These are phyloP conservation scores for Nakaseomyces bracarensis DNA, from an alignment of 1,139 yeast genomes.

Conservation along the genomic window DNA sequence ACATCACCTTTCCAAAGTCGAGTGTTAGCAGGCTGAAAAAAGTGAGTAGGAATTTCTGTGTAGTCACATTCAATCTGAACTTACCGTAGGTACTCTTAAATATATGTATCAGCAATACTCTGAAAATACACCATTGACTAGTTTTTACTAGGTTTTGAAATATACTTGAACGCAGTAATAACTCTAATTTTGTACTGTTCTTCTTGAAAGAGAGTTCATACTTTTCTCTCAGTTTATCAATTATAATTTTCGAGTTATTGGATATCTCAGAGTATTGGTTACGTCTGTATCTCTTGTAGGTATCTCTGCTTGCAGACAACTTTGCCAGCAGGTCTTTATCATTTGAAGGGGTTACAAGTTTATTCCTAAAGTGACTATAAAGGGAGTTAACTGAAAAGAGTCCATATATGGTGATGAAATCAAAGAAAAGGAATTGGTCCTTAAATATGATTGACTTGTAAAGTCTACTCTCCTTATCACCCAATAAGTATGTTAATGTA, in stretches of 20 bases:
- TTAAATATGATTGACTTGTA: conserved; percentile 5
- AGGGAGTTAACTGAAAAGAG: neutral
- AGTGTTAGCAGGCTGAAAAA: conserved; percentile 3
- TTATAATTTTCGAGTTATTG: conserved; percentile 17
- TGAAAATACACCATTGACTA: conserved; percentile 26
- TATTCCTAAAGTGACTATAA: neutral
- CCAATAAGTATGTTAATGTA: neutral
- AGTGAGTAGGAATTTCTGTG: neutral
- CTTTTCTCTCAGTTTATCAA: conserved; percentile 22
- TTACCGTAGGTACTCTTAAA: neutral
- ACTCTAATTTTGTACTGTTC: conserved; percentile 11
- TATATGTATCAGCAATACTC: conserved; percentile 15
- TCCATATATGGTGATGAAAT: neutral
- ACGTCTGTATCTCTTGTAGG: neutral
- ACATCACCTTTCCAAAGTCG: conserved; percentile 3
- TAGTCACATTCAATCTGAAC: conserved; percentile 2
- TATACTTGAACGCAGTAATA: conserved; percentile 17
- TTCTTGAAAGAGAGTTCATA: conserved; percentile 18
- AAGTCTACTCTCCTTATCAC: conserved; percentile 1
- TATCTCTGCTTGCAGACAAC: conserved; percentile 1
- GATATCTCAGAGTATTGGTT: conserved; percentile 5
- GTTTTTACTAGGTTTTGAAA: conserved; percentile 21
- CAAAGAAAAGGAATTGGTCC: conserved; percentile 1
- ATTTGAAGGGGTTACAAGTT: neutral
- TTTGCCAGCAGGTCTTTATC: conserved; percentile 1